A percentile compares a stretch with the other conserved stretches of the same genome.
Evolutionary conservation across 495 filamentous ascomycete species (phyloP).

Genomic region (Podospora pseudocomata): DNA sequence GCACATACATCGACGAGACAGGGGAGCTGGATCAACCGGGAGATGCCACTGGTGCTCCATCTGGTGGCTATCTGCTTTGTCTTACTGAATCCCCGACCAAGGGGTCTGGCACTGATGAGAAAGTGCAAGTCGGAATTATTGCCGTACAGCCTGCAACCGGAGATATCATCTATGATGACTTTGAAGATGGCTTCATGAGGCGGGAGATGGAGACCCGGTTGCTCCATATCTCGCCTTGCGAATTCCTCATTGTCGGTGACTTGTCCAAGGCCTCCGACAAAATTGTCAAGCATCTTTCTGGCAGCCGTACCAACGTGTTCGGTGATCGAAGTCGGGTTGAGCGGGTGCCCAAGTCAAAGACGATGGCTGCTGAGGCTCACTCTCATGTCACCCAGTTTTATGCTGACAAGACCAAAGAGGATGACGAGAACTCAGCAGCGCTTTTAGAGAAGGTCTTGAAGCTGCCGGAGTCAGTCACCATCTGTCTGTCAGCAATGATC

Average conservation of each 20-base stretch:
- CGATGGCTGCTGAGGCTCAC: constrained; percentile 75
- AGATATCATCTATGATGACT: constrained; percentile 93
- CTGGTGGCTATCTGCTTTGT: constrained; percentile 88
- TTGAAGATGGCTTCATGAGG: constrained; percentile 98
- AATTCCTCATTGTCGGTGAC: constrained; percentile 92
- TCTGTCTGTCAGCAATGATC: constrained; percentile 96
- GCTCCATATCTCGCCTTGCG: constrained; percentile 92
- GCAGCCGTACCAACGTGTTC: constrained; percentile 83
- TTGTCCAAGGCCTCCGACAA: constrained; percentile 93
- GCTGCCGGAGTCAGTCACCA: constrained; percentile 78
- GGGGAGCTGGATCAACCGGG: constrained; percentile 65
- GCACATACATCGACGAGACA: constrained; percentile 93
- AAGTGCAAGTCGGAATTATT: constrained; percentile 85
- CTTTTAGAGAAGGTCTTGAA: constrained; percentile 83
- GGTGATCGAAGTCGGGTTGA: constrained; percentile 87
- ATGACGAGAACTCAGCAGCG: constrained; percentile 47
- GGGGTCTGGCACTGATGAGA: constrained; percentile 87
- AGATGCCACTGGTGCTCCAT: constrained; percentile 56
- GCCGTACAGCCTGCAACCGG: constrained; percentile 95
- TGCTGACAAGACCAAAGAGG: constrained; percentile 72
- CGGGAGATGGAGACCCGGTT: constrained; percentile 93
- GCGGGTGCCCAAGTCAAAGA: constrained; percentile 69
- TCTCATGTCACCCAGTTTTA: constrained; percentile 95
- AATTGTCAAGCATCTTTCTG: constrained; percentile 82
- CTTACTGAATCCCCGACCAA: constrained; percentile 85